Evolutionary conservation across 495 filamentous ascomycete genomes (phyloP).

Genomic region (Aspergillus leporis): DNA sequence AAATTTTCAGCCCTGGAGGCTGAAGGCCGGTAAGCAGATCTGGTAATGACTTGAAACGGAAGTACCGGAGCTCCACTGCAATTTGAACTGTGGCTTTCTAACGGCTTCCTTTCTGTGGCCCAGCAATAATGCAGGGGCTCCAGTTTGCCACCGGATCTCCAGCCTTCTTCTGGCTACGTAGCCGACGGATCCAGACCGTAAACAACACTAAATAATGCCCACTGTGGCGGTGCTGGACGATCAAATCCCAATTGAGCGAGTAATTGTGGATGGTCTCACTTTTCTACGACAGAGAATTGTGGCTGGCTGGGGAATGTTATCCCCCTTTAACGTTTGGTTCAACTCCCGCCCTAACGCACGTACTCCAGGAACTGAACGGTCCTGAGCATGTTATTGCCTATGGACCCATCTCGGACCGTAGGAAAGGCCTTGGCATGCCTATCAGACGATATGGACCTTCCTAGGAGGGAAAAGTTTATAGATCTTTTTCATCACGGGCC

Average conservation of each 20-base stretch:
- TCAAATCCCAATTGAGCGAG: background rate
- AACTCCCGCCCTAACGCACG: background rate
- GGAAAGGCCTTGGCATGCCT: background rate
- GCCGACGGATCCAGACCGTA: background rate
- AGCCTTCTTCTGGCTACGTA: background rate
- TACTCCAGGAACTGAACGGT: background rate
- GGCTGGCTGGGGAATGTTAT: slow-evolving; percentile 1
- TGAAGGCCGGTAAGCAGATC: background rate
- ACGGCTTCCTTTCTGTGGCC: slow-evolving; percentile 3
- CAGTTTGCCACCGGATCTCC: slow-evolving; percentile 1
- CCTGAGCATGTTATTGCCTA: background rate
- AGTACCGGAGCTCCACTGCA: background rate
- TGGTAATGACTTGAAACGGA: background rate
- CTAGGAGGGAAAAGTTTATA: too few species aligned
- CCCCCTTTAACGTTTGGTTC: background rate
- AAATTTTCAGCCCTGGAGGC: background rate
- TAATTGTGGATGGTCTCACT: background rate
- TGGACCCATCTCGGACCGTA: background rate
- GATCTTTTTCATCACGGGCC: too few species aligned
- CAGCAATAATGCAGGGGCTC: background rate
- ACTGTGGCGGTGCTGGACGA: slow-evolving; percentile 4
- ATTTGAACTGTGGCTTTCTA: slow-evolving; percentile 3
- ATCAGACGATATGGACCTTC: too few species aligned
- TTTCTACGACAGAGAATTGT: background rate
- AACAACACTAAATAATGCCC: background rate